Conservation (phyloP, 345 rosid species). For the Euphorbia peplus region DNA sequence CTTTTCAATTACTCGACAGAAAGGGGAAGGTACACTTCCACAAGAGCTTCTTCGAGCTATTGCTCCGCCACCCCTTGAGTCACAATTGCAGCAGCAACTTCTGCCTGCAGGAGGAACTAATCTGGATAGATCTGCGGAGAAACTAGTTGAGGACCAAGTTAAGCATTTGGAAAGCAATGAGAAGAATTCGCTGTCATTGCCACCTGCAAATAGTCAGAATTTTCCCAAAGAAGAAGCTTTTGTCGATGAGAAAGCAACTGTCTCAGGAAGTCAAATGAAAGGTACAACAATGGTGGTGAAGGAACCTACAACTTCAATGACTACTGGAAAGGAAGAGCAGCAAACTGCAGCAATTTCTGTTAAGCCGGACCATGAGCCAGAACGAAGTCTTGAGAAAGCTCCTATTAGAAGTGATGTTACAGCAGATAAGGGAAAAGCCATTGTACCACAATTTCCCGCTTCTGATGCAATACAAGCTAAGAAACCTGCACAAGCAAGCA, state of each 20-base stretch:
- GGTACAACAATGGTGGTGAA: constrained; percentile 43
- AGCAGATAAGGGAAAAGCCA: constrained; percentile 70
- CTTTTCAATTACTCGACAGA: constrained; percentile 44
- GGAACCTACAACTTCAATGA: constrained; percentile 44
- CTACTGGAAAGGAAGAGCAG: constrained; percentile 71
- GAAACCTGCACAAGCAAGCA: constrained; percentile 56
- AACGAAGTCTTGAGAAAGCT: constrained; percentile 49
- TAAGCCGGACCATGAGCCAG: constrained; percentile 76
- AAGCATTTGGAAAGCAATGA: constrained; percentile 52
- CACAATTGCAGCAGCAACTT: constrained; percentile 54
- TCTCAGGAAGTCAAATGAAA: constrained; percentile 42
- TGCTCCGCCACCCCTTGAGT: constrained; percentile 82
- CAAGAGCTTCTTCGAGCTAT: constrained; percentile 93
- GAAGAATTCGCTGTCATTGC: constrained; percentile 47
- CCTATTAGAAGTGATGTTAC: constrained; percentile 53
- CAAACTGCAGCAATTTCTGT: constrained; percentile 45
- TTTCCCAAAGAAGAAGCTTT: constrained; percentile 57
- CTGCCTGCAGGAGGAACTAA: constrained; percentile 51
- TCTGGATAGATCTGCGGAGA: constrained; percentile 60
- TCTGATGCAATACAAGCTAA: constrained; percentile 67
- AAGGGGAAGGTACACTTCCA: constrained; percentile 92
- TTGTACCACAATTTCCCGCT: constrained; percentile 43
- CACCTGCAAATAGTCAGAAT: constrained; percentile 44
- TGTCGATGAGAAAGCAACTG: constrained; percentile 58
- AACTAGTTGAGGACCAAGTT: constrained; percentile 55